Percentiles rank a stretch among this genome's conserved stretches.
Evolutionary conservation across 495 filamentous ascomycete genomes (phyloP).

Genomic region (Hypoxylon perforatum): DNA sequence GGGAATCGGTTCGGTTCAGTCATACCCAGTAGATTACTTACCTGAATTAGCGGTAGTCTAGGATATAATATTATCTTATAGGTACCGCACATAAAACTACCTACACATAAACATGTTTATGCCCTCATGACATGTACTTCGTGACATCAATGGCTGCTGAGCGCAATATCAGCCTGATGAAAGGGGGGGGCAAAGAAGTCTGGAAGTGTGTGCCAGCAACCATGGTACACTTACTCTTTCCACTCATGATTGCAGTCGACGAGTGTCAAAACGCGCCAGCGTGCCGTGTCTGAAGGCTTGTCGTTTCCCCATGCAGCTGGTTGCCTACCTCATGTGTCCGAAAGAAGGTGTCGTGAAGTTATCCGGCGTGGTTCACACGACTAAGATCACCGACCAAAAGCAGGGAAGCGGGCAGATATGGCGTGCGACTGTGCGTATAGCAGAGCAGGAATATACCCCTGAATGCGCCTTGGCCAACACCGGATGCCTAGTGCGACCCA

Average conservation of each 20-base stretch:
- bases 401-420: slow-evolving; percentile 22
- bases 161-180: not conserved
- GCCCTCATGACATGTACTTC: slow-evolving; percentile 17
- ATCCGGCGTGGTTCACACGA: slow-evolving; percentile 27
- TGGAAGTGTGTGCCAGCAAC: slow-evolving; percentile 7
- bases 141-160: slow-evolving; percentile 9
- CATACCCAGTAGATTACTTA: slow-evolving; percentile 4
- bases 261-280: slow-evolving; percentile 9
- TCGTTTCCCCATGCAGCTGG: slow-evolving; percentile 10
- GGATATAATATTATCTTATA: slow-evolving; percentile 30
- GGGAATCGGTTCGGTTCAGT: slow-evolving; percentile 8
- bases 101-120: slow-evolving; percentile 25
- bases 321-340: slow-evolving; percentile 17
- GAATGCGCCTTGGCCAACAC: slow-evolving; percentile 19
- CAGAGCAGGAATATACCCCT: slow-evolving; percentile 38
- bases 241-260: slow-evolving; percentile 10
- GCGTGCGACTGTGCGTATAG: slow-evolving; percentile 29
- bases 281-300: not conserved
- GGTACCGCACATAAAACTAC: slow-evolving; percentile 5
- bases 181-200: slow-evolving; percentile 6
- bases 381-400: slow-evolving; percentile 13
- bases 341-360: slow-evolving; percentile 35
- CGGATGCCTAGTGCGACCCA: slow-evolving; percentile 20
- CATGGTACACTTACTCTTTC: not conserved
- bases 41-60: slow-evolving; percentile 12